Evolutionary conservation across 2,329 filamentous ascomycete genomes (phyloP).

Genomic region (Leptoxyphium fumago): DNA sequence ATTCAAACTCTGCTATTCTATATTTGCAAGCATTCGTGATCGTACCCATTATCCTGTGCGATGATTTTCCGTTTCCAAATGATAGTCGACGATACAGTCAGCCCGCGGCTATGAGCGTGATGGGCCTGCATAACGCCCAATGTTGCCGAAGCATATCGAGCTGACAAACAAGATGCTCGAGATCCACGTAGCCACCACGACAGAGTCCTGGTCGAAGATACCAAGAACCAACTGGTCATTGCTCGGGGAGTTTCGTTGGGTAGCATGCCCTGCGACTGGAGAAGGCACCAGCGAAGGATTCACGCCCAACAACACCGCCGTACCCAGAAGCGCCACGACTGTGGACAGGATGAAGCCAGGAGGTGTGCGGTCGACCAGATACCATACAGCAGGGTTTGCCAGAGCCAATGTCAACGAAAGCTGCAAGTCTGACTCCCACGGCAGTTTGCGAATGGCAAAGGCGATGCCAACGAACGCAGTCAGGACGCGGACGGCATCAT

Average conservation of each 20-base stretch:
- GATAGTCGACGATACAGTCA: too few species aligned
- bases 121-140: constrained; percentile 63
- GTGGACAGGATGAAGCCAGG: constrained; percentile 70
- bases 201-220: constrained; percentile 44
- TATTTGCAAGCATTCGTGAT: too few species aligned
- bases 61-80: too few species aligned
- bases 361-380: constrained; percentile 79
- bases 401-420: constrained; percentile 78
- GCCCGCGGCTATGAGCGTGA: neutral
- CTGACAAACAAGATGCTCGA: constrained; percentile 89
- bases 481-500: constrained; percentile 52
- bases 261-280: constrained; percentile 15
- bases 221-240: constrained; percentile 23
- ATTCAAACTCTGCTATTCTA: too few species aligned
- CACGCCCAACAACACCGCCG: constrained; percentile 56
- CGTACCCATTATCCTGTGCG: too few species aligned
- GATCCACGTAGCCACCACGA: constrained; percentile 74
- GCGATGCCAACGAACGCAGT: constrained; percentile 60
- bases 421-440: constrained; percentile 92
- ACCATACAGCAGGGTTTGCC: constrained; percentile 90
- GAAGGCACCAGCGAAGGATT: constrained; percentile 57
- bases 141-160: constrained; percentile 89
- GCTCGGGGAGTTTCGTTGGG: constrained; percentile 9
- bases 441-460: constrained; percentile 73
- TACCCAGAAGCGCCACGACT: constrained; percentile 58